phyloP scores from a whole-genome alignment of 768 basidiomycete species.

The Lyophyllum semitale region DNA sequence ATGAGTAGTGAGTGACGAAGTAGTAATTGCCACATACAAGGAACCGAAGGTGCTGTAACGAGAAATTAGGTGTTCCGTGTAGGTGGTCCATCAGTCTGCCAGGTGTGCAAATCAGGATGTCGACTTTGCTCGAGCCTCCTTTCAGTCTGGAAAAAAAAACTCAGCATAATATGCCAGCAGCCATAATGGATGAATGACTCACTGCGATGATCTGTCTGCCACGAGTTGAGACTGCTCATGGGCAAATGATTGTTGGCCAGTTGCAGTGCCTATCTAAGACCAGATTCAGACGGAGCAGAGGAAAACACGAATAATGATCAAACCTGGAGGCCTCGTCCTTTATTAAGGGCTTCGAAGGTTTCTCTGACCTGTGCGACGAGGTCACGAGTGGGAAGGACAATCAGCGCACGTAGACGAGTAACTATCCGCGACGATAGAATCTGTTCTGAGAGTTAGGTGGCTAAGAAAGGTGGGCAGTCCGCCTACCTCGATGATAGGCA shows the following conservation, averaged over 20 bases:
- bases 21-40: slow-evolving; percentile 53
- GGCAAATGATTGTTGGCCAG: slow-evolving; percentile 92
- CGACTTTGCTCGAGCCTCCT: slow-evolving; percentile 90
- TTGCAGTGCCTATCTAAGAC: slow-evolving; percentile 72
- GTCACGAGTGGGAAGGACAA: slow-evolving; percentile 93
- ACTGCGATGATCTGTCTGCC: slow-evolving; percentile 58
- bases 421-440: slow-evolving; percentile 72
- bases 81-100: slow-evolving; percentile 95
- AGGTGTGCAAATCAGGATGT: slow-evolving; percentile 94
- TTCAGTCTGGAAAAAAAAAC: slow-evolving; percentile 48
- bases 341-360: slow-evolving; percentile 82
- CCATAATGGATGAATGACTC: slow-evolving; percentile 17
- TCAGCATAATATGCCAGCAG: background rate
- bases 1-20: background rate
- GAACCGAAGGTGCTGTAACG: slow-evolving; percentile 93
- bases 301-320: slow-evolving; percentile 11
- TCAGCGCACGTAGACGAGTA: slow-evolving; percentile 82
- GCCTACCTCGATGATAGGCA: slow-evolving; percentile 89
- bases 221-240: slow-evolving; percentile 88
- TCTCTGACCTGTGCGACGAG: slow-evolving; percentile 91
- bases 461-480: background rate
- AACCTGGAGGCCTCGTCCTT: slow-evolving; percentile 88
- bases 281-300: slow-evolving; percentile 3
- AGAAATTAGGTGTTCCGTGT: slow-evolving; percentile 84
- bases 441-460: slow-evolving; percentile 36